These are phyloP conservation scores for Dillenia suffruticosa DNA, from an alignment of 164 flowering plant species.

Conservation along the genomic window DNA sequence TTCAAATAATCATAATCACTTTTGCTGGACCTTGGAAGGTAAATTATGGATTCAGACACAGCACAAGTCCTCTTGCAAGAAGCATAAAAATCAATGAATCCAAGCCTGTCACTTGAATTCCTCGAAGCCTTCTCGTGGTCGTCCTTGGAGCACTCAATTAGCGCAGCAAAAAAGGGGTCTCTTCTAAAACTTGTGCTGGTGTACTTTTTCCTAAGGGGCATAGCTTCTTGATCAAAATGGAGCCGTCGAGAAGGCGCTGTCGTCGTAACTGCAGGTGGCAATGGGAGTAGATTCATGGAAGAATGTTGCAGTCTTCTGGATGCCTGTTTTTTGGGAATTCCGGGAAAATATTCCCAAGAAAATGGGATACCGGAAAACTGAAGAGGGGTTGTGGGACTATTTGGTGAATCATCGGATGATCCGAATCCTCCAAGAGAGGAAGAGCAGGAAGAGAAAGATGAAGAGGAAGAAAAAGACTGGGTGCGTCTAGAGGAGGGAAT, in stretches of 20 bases:
- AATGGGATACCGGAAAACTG: constrained; percentile 44
- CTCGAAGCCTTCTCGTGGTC: constrained; percentile 21
- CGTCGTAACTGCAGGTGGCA: constrained; percentile 34
- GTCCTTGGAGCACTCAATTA: constrained; percentile 48
- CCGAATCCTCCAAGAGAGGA: no score
- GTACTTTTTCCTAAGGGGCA: constrained; percentile 1
- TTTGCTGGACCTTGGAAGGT: constrained; percentile 33
- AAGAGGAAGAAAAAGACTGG: constrained; percentile 15
- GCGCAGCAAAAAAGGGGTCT: constrained; percentile 58
- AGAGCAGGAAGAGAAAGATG: constrained; percentile 5
- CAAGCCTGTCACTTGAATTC: constrained; percentile 32
- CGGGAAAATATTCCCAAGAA: constrained; percentile 65
- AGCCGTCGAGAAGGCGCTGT: constrained; percentile 13
- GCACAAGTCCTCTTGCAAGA: constrained; percentile 49
- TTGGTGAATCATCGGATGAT: constrained; percentile 8
- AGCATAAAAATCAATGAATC: constrained; percentile 28
- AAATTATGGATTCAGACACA: constrained; percentile 40
- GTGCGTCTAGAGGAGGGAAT: constrained; percentile 11
- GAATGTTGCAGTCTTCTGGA: constrained; percentile 15
- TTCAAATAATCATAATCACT: constrained; percentile 8
- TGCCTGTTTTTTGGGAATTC: constrained; percentile 44
- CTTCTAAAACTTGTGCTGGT: constrained; percentile 2
- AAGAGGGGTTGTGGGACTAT: constrained; percentile 29
- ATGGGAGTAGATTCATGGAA: constrained; percentile 21
- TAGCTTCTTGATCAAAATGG: neutral